These are phyloP conservation scores for Diversispora eburnea DNA, from an alignment of 192 early-diverging fungal species.

Conservation along the genomic window DNA sequence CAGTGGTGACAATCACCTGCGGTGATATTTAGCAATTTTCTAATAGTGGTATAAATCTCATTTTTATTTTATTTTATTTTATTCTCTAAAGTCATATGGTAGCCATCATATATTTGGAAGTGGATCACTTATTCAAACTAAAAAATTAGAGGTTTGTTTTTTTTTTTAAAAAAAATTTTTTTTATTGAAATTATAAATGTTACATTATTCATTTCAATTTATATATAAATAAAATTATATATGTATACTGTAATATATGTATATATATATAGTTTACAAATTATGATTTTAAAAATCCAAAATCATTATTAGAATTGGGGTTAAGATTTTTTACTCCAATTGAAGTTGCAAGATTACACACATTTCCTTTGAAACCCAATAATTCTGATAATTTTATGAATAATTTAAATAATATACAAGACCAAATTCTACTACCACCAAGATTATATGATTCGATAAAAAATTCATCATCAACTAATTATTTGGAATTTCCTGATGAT, in stretches of 20 bases:
- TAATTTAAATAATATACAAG: slow-evolving; percentile 2
- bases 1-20: no score
- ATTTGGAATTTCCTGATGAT: slow-evolving; percentile 63
- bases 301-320: slow-evolving; percentile 62
- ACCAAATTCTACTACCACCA: slow-evolving; percentile 35
- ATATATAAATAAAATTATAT: neutral
- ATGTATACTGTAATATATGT: neutral
- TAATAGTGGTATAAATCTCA: neutral
- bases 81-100: slow-evolving; percentile 78
- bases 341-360: slow-evolving; percentile 78
- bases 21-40: no score
- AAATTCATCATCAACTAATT: slow-evolving; percentile 21
- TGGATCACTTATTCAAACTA: slow-evolving; percentile 77
- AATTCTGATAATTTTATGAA: neutral
- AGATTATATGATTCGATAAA: slow-evolving; percentile 49
- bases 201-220: no score
- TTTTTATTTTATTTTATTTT: neutral
- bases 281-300: slow-evolving; percentile 62
- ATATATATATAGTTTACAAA: slow-evolving; percentile 36
- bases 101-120: slow-evolving; percentile 71
- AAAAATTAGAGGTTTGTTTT: slow-evolving; percentile 54
- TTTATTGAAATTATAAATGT: neutral
- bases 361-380: slow-evolving; percentile 57
- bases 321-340: slow-evolving; percentile 79
- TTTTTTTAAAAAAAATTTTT: no score